Evolutionary conservation across 192 early-diverging fungal genomes (phyloP).

Genomic region (Backusella tuberculispora): DNA sequence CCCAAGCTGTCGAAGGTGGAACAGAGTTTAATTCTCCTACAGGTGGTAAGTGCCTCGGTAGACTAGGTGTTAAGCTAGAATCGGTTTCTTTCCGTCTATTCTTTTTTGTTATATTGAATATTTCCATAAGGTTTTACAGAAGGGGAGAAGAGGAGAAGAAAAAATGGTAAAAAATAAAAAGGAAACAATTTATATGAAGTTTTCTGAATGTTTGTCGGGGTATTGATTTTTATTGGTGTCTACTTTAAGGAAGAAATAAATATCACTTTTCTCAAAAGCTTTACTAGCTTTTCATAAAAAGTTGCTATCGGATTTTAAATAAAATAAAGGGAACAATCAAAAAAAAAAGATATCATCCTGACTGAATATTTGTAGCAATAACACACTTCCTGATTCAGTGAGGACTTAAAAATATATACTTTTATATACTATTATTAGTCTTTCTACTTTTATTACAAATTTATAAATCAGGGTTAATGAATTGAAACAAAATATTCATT

Average conservation of each 20-base stretch:
- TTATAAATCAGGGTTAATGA: neutral
- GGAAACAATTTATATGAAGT: slow-evolving; percentile 12
- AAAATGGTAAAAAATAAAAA: neutral
- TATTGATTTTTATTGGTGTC: slow-evolving; percentile 11
- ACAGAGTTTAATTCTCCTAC: slow-evolving; percentile 5
- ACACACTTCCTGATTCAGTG: neutral
- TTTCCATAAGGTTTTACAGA: slow-evolving; percentile 23
- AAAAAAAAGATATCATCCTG: neutral
- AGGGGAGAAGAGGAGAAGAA: neutral
- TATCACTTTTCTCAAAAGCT: neutral
- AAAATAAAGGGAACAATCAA: neutral
- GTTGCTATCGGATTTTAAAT: slow-evolving; percentile 5
- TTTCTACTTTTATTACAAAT: neutral
- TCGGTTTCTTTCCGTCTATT: slow-evolving; percentile 12
- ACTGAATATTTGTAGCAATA: slow-evolving; percentile 3
- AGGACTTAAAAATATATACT: neutral
- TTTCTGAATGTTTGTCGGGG: slow-evolving; percentile 5
- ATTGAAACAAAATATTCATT: neutral
- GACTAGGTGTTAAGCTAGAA: slow-evolving; percentile 5
- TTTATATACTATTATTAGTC: too few species aligned
- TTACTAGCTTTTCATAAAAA: neutral
- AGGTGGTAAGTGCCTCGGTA: neutral
- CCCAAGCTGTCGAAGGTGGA: slow-evolving; percentile 15
- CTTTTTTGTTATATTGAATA: slow-evolving; percentile 27
- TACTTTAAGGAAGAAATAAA: neutral